phyloP scores from a whole-genome alignment of 495 filamentous ascomycete genomes.

The Terfezia boudieri region DNA sequence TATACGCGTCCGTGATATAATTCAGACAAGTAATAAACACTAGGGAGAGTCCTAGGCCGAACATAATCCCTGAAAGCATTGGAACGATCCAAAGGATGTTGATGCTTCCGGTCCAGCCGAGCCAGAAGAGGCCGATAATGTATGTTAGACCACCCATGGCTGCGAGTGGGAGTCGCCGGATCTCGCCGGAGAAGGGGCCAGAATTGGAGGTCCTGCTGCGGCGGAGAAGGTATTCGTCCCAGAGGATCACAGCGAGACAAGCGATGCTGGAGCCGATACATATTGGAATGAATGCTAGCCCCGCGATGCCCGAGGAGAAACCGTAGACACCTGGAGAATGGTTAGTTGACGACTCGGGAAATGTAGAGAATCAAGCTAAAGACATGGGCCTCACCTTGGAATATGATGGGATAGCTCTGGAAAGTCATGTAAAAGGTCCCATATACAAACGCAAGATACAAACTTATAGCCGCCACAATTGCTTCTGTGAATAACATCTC shows the following conservation, averaged over 20 bases:
- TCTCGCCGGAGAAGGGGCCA: conserved; percentile 24
- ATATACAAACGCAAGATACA: conserved; percentile 48
- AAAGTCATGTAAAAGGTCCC: conserved; percentile 60
- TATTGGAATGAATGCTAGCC: conserved; percentile 28
- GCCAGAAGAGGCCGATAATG: conserved; percentile 44
- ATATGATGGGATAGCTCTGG: conserved; percentile 43
- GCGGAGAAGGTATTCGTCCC: conserved; percentile 27
- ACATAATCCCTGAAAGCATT: conserved; percentile 38
- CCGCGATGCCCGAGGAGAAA: conserved; percentile 24
- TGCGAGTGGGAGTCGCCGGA: conserved; percentile 41
- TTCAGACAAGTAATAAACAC: conserved; percentile 50
- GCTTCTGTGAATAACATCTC: conserved; percentile 35
- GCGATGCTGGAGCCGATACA: conserved; percentile 25
- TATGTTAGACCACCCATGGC: conserved; percentile 42
- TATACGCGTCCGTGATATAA: conserved; percentile 58
- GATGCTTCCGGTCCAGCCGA: conserved; percentile 39
- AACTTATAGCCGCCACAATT: conserved; percentile 39
- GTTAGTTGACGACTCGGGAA: not conserved
- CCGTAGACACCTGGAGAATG: conserved; percentile 21
- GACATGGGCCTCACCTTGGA: conserved; percentile 21
- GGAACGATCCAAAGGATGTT: conserved; percentile 41
- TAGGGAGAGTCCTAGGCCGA: conserved; percentile 44
- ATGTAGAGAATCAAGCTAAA: not conserved
- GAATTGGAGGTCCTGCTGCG: conserved; percentile 13
- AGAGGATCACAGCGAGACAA: conserved; percentile 31